Conservation (phyloP, 768 basidiomycete genomes). For the Plicaturopsis crispa region DNA sequence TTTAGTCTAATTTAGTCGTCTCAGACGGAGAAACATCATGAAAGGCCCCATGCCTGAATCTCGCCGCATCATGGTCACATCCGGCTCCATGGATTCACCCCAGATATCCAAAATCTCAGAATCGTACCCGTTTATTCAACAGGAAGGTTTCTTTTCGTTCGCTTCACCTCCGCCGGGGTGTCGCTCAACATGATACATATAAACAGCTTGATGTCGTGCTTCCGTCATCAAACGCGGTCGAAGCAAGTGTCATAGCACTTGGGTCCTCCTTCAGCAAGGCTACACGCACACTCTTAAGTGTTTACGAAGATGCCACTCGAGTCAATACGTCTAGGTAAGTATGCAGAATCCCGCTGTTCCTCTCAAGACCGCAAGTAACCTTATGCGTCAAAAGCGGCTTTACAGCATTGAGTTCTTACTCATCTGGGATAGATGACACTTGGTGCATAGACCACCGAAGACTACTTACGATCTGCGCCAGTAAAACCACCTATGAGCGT, state of each 20-base stretch:
- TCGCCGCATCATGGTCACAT: slow-evolving; percentile 8
- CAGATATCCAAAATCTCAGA: slow-evolving; percentile 17
- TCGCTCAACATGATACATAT: too few relatives aligned
- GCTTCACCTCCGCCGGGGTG: background rate
- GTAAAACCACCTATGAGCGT: slow-evolving; percentile 50
- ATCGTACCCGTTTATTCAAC: slow-evolving; percentile 34
- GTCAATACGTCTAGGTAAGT: slow-evolving; percentile 16
- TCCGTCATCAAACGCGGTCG: slow-evolving; percentile 33
- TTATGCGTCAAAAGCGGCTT: slow-evolving; percentile 22
- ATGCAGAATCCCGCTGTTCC: slow-evolving; percentile 12
- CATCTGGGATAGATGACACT: slow-evolving; percentile 36
- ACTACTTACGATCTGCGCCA: slow-evolving; percentile 46
- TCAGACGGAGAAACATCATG: too few relatives aligned
- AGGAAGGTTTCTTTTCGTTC: slow-evolving; percentile 18
- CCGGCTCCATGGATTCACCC: slow-evolving; percentile 7
- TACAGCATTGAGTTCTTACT: slow-evolving; percentile 26
- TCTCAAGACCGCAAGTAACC: background rate
- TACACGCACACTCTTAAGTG: slow-evolving; percentile 32
- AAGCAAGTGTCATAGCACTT: slow-evolving; percentile 32
- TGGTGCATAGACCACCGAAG: slow-evolving; percentile 70
- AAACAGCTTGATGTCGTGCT: slow-evolving; percentile 60
- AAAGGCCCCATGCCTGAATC: slow-evolving; percentile 4
- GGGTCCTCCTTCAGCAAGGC: slow-evolving; percentile 37
- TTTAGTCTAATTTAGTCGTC: too few relatives aligned
- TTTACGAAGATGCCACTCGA: slow-evolving; percentile 29